phyloP scores from a whole-genome alignment of 345 rosid species.

The Cardamine chenopodiifolia region DNA sequence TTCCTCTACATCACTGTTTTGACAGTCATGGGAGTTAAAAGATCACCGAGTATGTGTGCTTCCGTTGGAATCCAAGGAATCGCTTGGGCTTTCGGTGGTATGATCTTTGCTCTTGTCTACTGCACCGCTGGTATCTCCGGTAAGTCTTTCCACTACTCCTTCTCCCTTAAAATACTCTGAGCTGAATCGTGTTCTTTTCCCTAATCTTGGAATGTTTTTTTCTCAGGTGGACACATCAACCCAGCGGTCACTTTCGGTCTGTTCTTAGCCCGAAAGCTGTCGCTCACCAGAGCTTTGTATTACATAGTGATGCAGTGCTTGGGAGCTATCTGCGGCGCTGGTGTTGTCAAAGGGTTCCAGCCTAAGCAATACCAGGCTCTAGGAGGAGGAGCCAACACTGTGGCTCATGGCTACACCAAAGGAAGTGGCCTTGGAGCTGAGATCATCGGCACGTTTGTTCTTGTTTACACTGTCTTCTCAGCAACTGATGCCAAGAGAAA shows the following conservation, averaged over 20 bases:
- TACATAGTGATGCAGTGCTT: constrained; percentile 53
- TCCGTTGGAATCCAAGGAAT: constrained; percentile 53
- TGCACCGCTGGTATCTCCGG: constrained; percentile 57
- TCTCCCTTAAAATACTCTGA: not conserved
- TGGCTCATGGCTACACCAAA: constrained; percentile 50
- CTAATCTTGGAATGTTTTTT: not conserved
- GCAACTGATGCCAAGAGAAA: constrained; percentile 55
- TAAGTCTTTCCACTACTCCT: constrained; percentile 14
- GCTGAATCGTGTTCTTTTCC: not conserved
- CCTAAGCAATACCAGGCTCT: constrained; percentile 38
- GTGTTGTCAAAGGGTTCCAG: constrained; percentile 53
- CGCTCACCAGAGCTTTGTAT: constrained; percentile 46
- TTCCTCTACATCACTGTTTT: constrained; percentile 51
- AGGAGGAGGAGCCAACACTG: constrained; percentile 54
- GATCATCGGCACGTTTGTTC: constrained; percentile 48
- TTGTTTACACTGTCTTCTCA: constrained; percentile 56
- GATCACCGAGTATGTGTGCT: constrained; percentile 45
- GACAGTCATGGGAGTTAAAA: constrained; percentile 53
- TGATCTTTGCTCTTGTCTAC: constrained; percentile 56
- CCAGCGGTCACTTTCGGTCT: constrained; percentile 48
- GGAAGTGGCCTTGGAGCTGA: constrained; percentile 53
- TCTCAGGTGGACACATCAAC: constrained; percentile 51
- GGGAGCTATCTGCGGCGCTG: constrained; percentile 46
- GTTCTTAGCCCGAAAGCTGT: constrained; percentile 46
- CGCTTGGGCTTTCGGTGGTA: constrained; percentile 55